These are phyloP conservation scores for Colletotrichum musicola DNA, from an alignment of 2,329 filamentous ascomycete species.

Conservation along the genomic window DNA sequence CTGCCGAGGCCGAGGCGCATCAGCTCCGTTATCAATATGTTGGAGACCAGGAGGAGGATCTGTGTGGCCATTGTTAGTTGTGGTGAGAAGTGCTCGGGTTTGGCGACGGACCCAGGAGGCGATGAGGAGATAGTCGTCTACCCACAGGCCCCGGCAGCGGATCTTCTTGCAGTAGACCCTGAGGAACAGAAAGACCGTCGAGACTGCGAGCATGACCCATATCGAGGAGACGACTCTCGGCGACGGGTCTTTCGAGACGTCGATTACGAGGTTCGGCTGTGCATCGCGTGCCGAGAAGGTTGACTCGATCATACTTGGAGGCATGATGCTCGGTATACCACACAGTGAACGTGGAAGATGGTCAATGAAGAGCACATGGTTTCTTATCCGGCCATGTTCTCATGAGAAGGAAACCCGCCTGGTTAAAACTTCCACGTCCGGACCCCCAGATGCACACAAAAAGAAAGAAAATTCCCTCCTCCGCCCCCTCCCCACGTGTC, in stretches of 20 bases:
- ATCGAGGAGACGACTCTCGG: slow-evolving; percentile 29
- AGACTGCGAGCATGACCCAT: slow-evolving; percentile 36
- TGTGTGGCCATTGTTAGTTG: background rate
- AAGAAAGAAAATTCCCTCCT: no score
- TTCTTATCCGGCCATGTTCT: no score
- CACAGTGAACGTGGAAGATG: no score
- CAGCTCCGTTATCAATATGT: slow-evolving; percentile 27
- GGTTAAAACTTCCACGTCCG: no score
- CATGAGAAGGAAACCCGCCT: no score
- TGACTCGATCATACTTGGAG: background rate
- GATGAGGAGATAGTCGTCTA: slow-evolving; percentile 43
- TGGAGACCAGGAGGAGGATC: slow-evolving; percentile 26
- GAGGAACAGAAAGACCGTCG: slow-evolving; percentile 35
- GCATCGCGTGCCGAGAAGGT: background rate
- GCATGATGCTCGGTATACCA: background rate
- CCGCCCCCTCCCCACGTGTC: no score
- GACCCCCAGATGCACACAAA: no score
- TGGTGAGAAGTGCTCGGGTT: no score
- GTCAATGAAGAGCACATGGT: no score
- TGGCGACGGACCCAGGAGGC: slow-evolving; percentile 33
- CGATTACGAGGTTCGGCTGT: background rate
- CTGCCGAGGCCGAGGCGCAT: slow-evolving; percentile 35
- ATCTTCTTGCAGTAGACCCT: slow-evolving; percentile 42
- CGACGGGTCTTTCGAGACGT: slow-evolving; percentile 24
- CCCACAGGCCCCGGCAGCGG: slow-evolving; percentile 39